phyloP scores from a whole-genome alignment of 352 stramenopile species.

The Phytophthora nicotianae region DNA sequence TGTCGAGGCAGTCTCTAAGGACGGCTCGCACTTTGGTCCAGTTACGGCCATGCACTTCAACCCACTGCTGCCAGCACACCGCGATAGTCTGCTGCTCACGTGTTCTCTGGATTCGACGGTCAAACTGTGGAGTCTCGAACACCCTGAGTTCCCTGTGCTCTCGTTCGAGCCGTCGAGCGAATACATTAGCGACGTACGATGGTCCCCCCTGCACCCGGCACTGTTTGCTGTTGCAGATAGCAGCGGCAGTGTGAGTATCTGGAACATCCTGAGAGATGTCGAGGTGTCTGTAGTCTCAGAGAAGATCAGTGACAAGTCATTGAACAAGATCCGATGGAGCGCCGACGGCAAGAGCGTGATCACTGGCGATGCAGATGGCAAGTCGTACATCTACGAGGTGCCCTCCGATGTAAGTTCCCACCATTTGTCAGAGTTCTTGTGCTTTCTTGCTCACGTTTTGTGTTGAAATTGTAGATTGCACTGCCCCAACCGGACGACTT shows the following conservation, averaged over 20 bases:
- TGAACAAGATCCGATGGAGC: constrained; percentile 89
- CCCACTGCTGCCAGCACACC: constrained; percentile 67
- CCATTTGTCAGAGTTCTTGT: not conserved
- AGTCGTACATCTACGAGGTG: constrained; percentile 80
- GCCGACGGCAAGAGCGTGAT: constrained; percentile 81
- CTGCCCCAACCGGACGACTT: constrained; percentile 69
- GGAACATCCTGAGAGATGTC: constrained; percentile 88
- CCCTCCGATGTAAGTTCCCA: constrained; percentile 63
- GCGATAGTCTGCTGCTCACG: constrained; percentile 81
- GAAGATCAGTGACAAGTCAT: constrained; percentile 71
- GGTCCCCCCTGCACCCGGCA: constrained; percentile 78
- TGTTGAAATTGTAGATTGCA: constrained; percentile 52
- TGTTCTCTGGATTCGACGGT: constrained; percentile 88
- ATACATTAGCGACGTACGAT: constrained; percentile 90
- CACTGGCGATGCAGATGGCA: constrained; percentile 75
- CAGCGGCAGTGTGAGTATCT: constrained; percentile 73
- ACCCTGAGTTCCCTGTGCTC: constrained; percentile 67
- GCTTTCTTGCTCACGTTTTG: constrained; percentile 7
- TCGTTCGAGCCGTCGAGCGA: constrained; percentile 89
- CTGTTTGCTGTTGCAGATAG: constrained; percentile 87
- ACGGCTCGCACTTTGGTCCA: constrained; percentile 79
- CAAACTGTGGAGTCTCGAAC: constrained; percentile 87
- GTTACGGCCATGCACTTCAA: constrained; percentile 89
- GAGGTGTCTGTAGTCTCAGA: constrained; percentile 72
- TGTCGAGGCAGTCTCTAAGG: constrained; percentile 66